phyloP scores from a whole-genome alignment of 202 grass and related monocot genomes.

The Elaeis oleifera region DNA sequence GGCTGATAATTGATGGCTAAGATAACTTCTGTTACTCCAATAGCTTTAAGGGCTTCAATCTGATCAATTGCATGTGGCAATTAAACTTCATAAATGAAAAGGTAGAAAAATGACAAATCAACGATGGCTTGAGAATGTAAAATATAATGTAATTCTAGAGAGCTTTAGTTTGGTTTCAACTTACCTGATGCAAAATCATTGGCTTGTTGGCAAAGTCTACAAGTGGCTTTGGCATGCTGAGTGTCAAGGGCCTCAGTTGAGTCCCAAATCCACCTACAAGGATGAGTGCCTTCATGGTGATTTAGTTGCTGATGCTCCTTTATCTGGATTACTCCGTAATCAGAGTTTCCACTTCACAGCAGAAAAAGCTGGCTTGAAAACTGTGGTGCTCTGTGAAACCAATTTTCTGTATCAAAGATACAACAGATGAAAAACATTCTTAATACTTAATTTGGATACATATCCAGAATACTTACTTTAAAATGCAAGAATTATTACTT shows the following conservation, averaged over 20 bases:
- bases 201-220: constrained; percentile 10
- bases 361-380: too few relatives aligned
- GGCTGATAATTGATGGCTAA: constrained; percentile 13
- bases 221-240: constrained; percentile 9
- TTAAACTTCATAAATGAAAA: background rate
- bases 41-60: constrained; percentile 9
- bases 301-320: background rate
- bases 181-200: constrained; percentile 3
- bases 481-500: too few relatives aligned
- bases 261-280: constrained; percentile 10
- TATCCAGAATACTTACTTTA: too few relatives aligned
- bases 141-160: too few relatives aligned
- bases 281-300: constrained; percentile 8
- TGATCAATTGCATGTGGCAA: background rate
- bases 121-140: too few relatives aligned
- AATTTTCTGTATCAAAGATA: too few relatives aligned
- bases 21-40: constrained; percentile 4
- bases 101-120: too few relatives aligned
- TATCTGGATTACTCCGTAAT: background rate
- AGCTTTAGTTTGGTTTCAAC: background rate
- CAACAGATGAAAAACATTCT: too few relatives aligned
- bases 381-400: too few relatives aligned
- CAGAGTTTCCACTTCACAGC: background rate
- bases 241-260: constrained; percentile 5
- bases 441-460: too few relatives aligned